phyloP scores from a whole-genome alignment of 805 yeast species.

The Monosporozyma aerobia region DNA sequence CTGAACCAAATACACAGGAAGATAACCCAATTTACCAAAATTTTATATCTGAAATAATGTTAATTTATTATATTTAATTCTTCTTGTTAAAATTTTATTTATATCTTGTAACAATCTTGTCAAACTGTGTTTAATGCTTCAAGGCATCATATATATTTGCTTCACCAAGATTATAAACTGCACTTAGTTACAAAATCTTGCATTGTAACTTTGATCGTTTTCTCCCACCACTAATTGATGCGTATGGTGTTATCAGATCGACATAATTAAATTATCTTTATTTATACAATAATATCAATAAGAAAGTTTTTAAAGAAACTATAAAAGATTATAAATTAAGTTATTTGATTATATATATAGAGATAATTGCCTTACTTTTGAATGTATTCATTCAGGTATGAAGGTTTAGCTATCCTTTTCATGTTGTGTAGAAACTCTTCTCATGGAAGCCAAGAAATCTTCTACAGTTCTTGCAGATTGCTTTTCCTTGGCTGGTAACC shows the following conservation, averaged over 20 bases:
- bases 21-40: constrained; percentile 60
- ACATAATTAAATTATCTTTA: too few relatives aligned
- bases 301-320: not conserved
- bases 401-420: constrained; percentile 46
- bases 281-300: not conserved
- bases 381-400: not conserved
- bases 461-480: constrained; percentile 59
- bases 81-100: too few relatives aligned
- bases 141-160: too few relatives aligned
- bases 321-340: not conserved
- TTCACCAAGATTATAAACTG: too few relatives aligned
- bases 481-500: constrained; percentile 55
- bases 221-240: too few relatives aligned
- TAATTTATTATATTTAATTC: too few relatives aligned
- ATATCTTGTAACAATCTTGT: too few relatives aligned
- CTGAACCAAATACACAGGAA: constrained; percentile 65
- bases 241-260: too few relatives aligned
- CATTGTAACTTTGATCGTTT: too few relatives aligned
- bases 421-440: constrained; percentile 84
- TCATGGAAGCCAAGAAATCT: constrained; percentile 80
- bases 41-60: constrained; percentile 36
- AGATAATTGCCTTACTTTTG: not conserved
- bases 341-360: not conserved
- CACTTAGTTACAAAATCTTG: too few relatives aligned
- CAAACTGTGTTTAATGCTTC: too few relatives aligned